A percentile compares a stretch with the other conserved stretches of the same genome.
phyloP scores from a whole-genome alignment of 2,329 filamentous ascomycete species.

The Xylariomycetidae sp. region DNA sequence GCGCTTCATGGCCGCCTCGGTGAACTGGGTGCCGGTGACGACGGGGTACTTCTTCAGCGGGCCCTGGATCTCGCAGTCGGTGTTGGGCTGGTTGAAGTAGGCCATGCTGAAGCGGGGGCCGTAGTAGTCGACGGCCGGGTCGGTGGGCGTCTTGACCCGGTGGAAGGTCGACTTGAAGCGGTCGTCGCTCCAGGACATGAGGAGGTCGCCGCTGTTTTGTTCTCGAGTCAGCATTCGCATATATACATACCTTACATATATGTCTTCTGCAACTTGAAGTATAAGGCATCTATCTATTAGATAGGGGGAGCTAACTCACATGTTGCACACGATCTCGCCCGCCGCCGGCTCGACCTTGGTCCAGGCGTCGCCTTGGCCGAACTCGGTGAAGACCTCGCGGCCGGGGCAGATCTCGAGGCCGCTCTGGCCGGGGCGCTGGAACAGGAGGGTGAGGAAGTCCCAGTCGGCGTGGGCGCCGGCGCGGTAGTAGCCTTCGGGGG shows the following conservation, averaged over 20 bases:
- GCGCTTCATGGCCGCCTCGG: constrained; percentile 46
- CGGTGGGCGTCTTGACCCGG: constrained; percentile 54
- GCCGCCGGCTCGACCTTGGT: constrained; percentile 52
- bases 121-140: constrained; percentile 46
- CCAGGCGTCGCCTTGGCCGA: constrained; percentile 55
- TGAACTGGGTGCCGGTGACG: constrained; percentile 57
- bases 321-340: constrained; percentile 57
- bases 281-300: too few species aligned
- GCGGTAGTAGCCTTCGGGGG: constrained; percentile 44
- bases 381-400: constrained; percentile 52
- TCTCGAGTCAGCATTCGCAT: too few species aligned
- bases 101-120: constrained; percentile 59
- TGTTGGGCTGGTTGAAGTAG: constrained; percentile 60
- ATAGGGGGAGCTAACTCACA: constrained; percentile 25
- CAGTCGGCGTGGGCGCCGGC: constrained; percentile 60
- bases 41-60: constrained; percentile 55
- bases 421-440: constrained; percentile 53
- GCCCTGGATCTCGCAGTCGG: constrained; percentile 52
- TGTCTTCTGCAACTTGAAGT: too few species aligned
- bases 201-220: constrained; percentile 52
- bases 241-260: too few species aligned
- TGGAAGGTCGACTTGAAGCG: constrained; percentile 62
- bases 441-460: constrained; percentile 57
- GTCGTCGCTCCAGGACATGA: constrained; percentile 64
- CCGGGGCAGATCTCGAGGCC: constrained; percentile 62